Evolutionary conservation across 768 basidiomycete genomes (phyloP), one percentile per base, ranked within the genome.

Genomic region (Naganishia friedmannii): DNA sequence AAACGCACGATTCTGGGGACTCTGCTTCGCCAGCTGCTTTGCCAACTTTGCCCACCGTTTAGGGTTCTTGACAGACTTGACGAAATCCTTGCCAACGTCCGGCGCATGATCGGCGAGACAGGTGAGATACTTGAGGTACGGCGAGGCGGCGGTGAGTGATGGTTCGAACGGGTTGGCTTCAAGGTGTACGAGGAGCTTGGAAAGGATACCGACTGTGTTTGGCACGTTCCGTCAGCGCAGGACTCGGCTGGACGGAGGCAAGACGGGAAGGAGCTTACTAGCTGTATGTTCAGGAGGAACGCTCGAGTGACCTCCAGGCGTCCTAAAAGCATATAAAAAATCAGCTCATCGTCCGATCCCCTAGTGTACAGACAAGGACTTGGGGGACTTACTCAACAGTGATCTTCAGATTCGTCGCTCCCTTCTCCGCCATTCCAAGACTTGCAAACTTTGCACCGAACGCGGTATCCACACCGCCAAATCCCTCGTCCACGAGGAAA

Each of bases 401-500:
- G 60, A 81, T 57, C 23, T 71, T 60, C 21, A 80, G 71, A 70
- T 77, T 77, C 19, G 77, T 60, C 21, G 73, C 56, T 1, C 80
- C 81, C 73, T 83, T 83, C 71, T 83, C 83, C 1, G 79, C 81
- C 74, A 81, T 77, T 0, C 80, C 82, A 23, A 82, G 72, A 39
- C 72, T 70, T 0, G 80, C 81, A 51, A 83, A 74, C 0, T 67
- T 67, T 0, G 67, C 51, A n/a, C 81, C 80, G 69, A 76, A 80
- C 9, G 75, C 72, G 2, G 74, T 28, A 26, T 78, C 76, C 15
- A 83, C 74, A 3, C 82, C 82, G 83, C 75, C 78, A 88, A 91
- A 86, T 39, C 93, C 93, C 83, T 97, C 94, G 76, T 97, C 94
- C 39, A 97, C 84, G 54, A 96, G 79, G 77, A 95, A 84, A 0